Percentiles rank a stretch among this genome's conserved stretches.
These are phyloP conservation scores for Flueggea neowawraea DNA, from an alignment of 441 rosid species.

Conservation along the genomic window DNA sequence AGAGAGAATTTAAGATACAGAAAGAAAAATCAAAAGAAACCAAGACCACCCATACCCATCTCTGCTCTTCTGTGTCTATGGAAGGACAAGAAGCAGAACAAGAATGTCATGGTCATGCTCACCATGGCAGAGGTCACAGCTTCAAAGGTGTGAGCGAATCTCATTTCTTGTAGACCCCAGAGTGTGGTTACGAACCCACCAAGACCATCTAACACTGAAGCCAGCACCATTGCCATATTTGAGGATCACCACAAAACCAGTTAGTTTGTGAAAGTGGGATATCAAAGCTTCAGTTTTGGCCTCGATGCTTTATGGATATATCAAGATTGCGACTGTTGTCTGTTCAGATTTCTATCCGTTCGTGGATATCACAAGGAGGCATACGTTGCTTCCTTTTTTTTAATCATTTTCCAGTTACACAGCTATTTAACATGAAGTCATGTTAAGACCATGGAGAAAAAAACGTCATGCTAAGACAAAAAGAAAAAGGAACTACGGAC, in stretches of 20 bases:
- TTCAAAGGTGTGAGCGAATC: conserved; percentile 23
- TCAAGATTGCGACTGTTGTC: not conserved
- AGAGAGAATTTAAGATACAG: not conserved
- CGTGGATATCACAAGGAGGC: not conserved
- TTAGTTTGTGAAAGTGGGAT: not conserved
- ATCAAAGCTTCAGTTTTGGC: no score
- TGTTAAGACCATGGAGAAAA: no score
- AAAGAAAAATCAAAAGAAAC: conserved; percentile 15
- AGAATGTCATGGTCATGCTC: conserved; percentile 28
- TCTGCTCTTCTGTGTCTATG: conserved; percentile 24
- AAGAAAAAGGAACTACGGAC: no score
- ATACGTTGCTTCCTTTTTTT: conserved; percentile 21
- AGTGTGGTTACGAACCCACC: conserved; percentile 23
- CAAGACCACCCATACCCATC: conserved; percentile 25
- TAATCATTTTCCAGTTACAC: conserved; percentile 1
- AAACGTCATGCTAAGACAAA: no score
- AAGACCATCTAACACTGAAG: conserved; percentile 22
- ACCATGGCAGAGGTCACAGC: conserved; percentile 29
- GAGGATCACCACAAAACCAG: not conserved
- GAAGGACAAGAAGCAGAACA: conserved; percentile 33
- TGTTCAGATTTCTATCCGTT: not conserved
- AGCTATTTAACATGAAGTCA: not conserved
- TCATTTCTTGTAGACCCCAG: conserved; percentile 33
- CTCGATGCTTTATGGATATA: not conserved
- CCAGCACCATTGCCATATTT: conserved; percentile 28